Evolutionary conservation across 768 basidiomycete genomes (phyloP).

Genomic region (Amanita phalloides): DNA sequence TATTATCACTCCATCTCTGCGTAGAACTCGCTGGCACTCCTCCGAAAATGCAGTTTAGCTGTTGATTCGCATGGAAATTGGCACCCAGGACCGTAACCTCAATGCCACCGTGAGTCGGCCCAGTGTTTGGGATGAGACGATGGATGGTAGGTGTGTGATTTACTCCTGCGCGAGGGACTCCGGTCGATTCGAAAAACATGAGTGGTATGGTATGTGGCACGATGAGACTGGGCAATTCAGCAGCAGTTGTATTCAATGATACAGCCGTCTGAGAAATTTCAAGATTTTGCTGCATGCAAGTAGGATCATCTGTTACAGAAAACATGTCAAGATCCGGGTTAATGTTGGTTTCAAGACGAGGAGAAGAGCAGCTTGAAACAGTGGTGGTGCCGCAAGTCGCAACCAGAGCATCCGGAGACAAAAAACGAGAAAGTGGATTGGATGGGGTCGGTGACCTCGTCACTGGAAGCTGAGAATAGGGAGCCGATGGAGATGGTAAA

Average conservation of each 20-base stretch:
- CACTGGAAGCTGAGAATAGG: constrained; percentile 30
- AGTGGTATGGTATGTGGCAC: constrained; percentile 38
- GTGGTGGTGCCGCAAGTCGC: constrained; percentile 27
- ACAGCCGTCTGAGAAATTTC: constrained; percentile 15
- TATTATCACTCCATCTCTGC: constrained; percentile 87
- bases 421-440: constrained; percentile 20
- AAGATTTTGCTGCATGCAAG: constrained; percentile 8
- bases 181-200: constrained; percentile 49
- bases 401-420: constrained; percentile 19
- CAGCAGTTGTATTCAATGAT: constrained; percentile 16
- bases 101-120: constrained; percentile 87
- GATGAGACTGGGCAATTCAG: constrained; percentile 15
- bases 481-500: constrained; percentile 34
- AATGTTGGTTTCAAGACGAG: constrained; percentile 30
- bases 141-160: constrained; percentile 66
- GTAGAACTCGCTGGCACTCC: constrained; percentile 73
- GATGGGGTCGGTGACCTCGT: constrained; percentile 38
- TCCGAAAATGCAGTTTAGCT: constrained; percentile 78
- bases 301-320: constrained; percentile 21
- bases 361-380: constrained; percentile 36
- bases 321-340: constrained; percentile 19
- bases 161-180: constrained; percentile 34
- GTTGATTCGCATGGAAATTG: constrained; percentile 71
- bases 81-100: constrained; percentile 91
- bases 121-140: constrained; percentile 72